A percentile compares a stretch with the other conserved stretches of the same genome.
Evolutionary conservation across 257 asterid species (phyloP).

Genomic region (Solanum medicagineum): DNA sequence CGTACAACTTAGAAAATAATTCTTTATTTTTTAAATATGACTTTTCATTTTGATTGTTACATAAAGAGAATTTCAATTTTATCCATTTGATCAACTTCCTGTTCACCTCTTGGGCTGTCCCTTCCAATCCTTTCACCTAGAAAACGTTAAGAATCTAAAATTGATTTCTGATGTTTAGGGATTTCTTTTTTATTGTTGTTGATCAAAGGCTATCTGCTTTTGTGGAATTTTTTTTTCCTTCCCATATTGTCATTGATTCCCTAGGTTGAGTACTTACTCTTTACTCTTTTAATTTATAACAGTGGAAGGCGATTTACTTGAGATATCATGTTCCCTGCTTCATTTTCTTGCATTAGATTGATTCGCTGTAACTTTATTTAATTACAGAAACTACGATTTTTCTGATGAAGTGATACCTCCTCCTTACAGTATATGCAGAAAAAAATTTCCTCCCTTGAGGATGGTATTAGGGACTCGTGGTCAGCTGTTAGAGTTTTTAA

Average conservation of each 20-base stretch:
- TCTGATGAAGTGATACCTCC: conserved; percentile 1
- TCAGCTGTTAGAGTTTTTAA: conserved; percentile 30
- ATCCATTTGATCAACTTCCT: neutral
- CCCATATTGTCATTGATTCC: neutral
- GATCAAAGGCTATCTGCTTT: neutral
- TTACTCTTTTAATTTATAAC: neutral
- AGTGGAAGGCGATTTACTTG: neutral
- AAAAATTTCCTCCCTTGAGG: conserved; percentile 63
- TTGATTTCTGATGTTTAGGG: neutral
- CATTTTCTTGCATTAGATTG: neutral
- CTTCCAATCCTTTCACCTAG: neutral
- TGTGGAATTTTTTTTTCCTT: neutral
- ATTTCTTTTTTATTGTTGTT: neutral
- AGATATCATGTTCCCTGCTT: neutral
- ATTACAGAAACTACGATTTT: neutral
- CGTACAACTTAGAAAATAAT: neutral
- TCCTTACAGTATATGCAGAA: conserved; percentile 74
- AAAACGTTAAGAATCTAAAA: neutral
- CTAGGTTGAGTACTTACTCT: neutral
- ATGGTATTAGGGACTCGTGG: conserved; percentile 83
- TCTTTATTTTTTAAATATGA: neutral
- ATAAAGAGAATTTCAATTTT: neutral
- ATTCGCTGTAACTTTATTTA: neutral
- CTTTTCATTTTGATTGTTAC: neutral
- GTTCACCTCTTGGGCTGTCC: neutral